Base-by-base conservation (phyloP, 305 asterid genomes). In the Solanum chacoense region DNA sequence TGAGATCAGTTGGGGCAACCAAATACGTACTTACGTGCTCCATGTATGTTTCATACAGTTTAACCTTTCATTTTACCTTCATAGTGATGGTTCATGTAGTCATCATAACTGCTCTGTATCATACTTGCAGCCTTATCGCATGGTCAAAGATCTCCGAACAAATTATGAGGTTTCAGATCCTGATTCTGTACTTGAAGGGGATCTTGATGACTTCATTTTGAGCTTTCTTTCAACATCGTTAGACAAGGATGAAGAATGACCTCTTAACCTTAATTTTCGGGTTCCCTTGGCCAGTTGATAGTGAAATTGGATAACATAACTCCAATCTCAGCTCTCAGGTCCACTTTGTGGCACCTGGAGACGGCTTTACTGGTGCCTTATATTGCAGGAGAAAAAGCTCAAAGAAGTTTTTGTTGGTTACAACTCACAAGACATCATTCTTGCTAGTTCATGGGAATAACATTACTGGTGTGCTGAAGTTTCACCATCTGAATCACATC, bases 141-240 rank as follows among this genome's bases (percentile, higher is more conserved):
- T 96, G 99, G 99, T 96, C 87, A 97, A 96, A 93, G 99, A 97
- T 94, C 98, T 95, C 86, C 93, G 99, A 84, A 97, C 99, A 2
- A 94, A 93, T 55, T 94, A 93, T 69, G 99, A 97, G 94, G 99
- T 97, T 88, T 95, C 99, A 1, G 95, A 97, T 93, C 97, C 99
- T 42, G 98, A 97, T 88, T 93, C 95, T 35, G 99, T 96, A 26
- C 96, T 97, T 29, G 94, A 96, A 93, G 98, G 99, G 85, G 97
- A 94, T 89, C 91, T 96, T 34, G 98, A 96, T 84, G 98, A 93
- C 87, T 96, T 97, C 85, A 95, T 96, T 90, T 90, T 97, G 89
- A 95, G 96, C 93, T 97, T 89, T 90, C 92, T 97, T 24, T 95
- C 99, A 9, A 94, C 95, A 71, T 95, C 98, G 10, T 79, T 97